Conservation (phyloP, 345 rosid genomes). For the Gossypium ekmanianum region DNA sequence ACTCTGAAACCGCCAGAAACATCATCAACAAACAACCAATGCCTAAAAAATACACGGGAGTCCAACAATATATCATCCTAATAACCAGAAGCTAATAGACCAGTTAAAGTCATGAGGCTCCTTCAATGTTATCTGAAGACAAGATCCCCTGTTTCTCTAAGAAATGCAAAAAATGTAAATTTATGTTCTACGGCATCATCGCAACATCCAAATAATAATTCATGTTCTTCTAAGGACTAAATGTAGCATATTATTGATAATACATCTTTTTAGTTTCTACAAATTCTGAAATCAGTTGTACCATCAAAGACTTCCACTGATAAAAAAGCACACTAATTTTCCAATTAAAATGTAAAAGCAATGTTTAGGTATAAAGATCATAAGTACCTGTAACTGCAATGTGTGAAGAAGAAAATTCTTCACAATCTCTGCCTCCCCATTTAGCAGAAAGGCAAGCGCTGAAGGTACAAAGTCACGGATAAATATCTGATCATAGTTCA, state of each 20-base stretch:
- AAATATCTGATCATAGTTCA: conserved; percentile 93
- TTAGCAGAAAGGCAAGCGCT: conserved; percentile 80
- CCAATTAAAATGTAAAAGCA: not conserved
- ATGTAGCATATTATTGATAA: not conserved
- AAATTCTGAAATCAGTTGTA: not conserved
- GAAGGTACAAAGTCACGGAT: conserved; percentile 98
- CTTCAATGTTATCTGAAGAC: not conserved
- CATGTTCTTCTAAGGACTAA: not conserved
- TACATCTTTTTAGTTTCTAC: not conserved
- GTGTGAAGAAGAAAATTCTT: conserved; percentile 92
- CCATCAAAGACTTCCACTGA: not conserved
- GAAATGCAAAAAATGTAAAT: not conserved
- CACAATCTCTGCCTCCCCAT: conserved; percentile 83
- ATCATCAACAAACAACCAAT: not conserved
- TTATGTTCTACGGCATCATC: not conserved
- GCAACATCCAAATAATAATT: not conserved
- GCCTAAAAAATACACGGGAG: not conserved
- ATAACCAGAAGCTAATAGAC: not conserved
- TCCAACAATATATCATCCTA: not conserved
- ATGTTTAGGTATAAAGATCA: not conserved
- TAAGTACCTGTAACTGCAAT: conserved; percentile 83
- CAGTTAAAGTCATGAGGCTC: not conserved
- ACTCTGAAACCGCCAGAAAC: conserved; percentile 51
- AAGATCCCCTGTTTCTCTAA: not conserved
- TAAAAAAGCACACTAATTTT: not conserved